Percentiles rank a stretch among this genome's conserved stretches.
Conservation (phyloP, 345 rosid genomes). For the Angophora floribunda region DNA sequence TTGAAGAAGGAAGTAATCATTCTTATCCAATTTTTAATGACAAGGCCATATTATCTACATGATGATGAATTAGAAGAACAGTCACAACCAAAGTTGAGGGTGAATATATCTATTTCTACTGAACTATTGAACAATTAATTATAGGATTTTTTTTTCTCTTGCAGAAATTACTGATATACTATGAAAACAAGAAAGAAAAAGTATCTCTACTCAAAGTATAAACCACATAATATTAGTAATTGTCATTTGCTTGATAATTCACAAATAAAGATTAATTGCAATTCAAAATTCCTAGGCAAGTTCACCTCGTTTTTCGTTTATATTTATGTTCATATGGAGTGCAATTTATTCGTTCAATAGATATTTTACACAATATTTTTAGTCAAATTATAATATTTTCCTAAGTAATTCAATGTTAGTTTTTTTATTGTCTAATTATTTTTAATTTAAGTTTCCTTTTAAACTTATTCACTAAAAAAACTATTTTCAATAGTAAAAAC, state of each 20-base stretch:
- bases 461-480: not conserved
- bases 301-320: not conserved
- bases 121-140: not conserved
- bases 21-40: not conserved
- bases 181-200: not conserved
- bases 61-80: not conserved
- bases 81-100: not conserved
- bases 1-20: not conserved
- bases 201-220: not conserved
- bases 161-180: not conserved
- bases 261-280: too few species aligned
- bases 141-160: too few species aligned
- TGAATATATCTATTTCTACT: not conserved
- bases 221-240: not conserved
- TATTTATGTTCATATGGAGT: not conserved
- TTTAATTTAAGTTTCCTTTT: fast-evolving
- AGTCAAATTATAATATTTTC: not conserved
- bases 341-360: not conserved
- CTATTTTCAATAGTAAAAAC: not conserved
- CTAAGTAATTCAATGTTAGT: not conserved
- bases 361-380: not conserved
- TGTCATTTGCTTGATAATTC: too few species aligned
- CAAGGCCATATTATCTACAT: not conserved
- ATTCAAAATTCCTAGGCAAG: not conserved
- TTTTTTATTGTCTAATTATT: not conserved